Base-by-base conservation (phyloP, 768 basidiomycete genomes). In the Serendipita sp. region DNA sequence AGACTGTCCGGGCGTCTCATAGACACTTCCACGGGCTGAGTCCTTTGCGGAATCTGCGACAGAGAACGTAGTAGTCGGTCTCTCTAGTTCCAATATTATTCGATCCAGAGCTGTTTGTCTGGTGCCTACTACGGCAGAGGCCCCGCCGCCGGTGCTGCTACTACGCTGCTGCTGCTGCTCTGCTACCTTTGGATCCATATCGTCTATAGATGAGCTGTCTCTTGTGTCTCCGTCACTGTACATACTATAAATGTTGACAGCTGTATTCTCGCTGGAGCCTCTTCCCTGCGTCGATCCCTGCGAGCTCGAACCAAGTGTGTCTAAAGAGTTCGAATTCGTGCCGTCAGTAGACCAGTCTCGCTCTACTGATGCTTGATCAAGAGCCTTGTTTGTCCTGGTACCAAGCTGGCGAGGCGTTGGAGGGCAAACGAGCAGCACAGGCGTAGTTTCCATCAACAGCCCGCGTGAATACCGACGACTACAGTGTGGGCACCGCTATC, bases 201-300 rank as follows among this genome's bases (percentile, higher is more conserved):
- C 38, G 28, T 65, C 56, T 52, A 66, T 75, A 71, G 76, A 70
- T 79, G 81, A 84, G 76, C 80, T 80, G 63, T 76, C 73, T 63
- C 75, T 74, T 68, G 72, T 67, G 64, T 72, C 70, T 65, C 84
- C 81, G 72, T 85, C 84, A 54, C 52, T 30, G 52, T 91, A 91
- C 89, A 90, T 90, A 58, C 86, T 89, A 73, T 89, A 91, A 65
- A 91, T 91, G 63, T 86, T 84, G 71, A 86, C 83, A 71, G 91
- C 87, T 11, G 88, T 83, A 58, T 85, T 83, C 69, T 88, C 88
- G 11, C 86, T 83, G 0, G 85, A 84, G 65, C 76, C 77, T 65
- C 84, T 80, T 18, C 78, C 79, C 69, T 75, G 76, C 62, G 76
- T 76, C 23, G 68, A 68, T 7, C 72, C 70, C 60, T 72, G 74